Percentiles rank a stretch among this genome's conserved stretches.
Conservation (phyloP, 345 rosid genomes). For the Populus pruinosa region DNA sequence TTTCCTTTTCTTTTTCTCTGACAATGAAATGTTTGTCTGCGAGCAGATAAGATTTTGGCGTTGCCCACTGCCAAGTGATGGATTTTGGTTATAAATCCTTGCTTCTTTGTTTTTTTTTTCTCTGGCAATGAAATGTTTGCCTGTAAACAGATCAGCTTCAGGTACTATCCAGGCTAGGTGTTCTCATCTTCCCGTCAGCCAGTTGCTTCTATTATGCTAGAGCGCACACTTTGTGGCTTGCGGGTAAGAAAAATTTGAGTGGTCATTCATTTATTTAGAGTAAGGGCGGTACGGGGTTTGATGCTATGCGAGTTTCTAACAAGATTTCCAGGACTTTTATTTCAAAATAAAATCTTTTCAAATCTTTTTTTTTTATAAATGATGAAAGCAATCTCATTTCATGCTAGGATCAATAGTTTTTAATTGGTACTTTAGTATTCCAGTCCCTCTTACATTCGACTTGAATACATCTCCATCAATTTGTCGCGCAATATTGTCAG, state of each 20-base stretch:
- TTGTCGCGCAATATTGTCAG: not conserved
- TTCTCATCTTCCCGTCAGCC: conserved; percentile 81
- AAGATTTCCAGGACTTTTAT: not conserved
- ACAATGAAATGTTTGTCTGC: not conserved
- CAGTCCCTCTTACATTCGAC: not conserved
- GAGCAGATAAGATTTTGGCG: conserved; percentile 80
- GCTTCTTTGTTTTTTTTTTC: not conserved
- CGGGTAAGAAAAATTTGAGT: conserved; percentile 47
- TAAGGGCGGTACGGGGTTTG: not conserved
- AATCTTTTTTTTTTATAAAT: not conserved
- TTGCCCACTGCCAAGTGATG: conserved; percentile 94
- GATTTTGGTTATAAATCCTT: conserved; percentile 49
- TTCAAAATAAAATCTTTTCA: not conserved
- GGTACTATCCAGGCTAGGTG: conserved; percentile 78
- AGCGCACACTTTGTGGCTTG: conserved; percentile 88
- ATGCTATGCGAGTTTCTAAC: not conserved
- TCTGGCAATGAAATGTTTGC: not conserved
- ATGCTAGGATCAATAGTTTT: not conserved
- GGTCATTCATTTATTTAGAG: not conserved
- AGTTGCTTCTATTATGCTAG: conserved; percentile 81
- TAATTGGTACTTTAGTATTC: not conserved
- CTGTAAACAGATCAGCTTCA: conserved; percentile 58
- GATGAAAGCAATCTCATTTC: not conserved
- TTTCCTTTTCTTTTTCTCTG: not conserved
- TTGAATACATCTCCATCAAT: not conserved